phyloP scores from a whole-genome alignment of 2,329 filamentous ascomycete genomes.

The Aspergillus eucalypticola region DNA sequence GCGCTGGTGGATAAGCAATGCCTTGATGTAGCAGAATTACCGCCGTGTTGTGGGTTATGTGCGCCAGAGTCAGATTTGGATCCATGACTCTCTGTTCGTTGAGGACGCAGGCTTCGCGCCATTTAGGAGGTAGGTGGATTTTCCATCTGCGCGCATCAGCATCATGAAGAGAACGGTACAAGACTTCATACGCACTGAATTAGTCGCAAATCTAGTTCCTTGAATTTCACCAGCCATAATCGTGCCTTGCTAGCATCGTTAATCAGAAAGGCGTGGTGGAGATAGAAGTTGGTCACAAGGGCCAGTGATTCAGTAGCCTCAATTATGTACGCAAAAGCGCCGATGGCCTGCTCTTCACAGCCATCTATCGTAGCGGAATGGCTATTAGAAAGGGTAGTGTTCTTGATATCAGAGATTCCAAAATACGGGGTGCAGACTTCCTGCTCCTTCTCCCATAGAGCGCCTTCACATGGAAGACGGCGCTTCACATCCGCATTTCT shows the following conservation, averaged over 20 bases:
- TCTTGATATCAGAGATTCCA: slow-evolving; percentile 37
- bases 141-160: slow-evolving; percentile 22
- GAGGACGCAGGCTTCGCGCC: slow-evolving; percentile 36
- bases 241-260: slow-evolving; percentile 30
- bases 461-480: slow-evolving; percentile 38
- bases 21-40: slow-evolving; percentile 53
- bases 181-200: slow-evolving; percentile 18
- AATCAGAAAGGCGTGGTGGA: slow-evolving; percentile 35
- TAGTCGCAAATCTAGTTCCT: slow-evolving; percentile 32
- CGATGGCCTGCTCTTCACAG: slow-evolving; percentile 19
- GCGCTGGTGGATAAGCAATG: slow-evolving; percentile 43
- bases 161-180: too few relatives aligned
- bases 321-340: slow-evolving; percentile 25
- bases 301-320: slow-evolving; percentile 37
- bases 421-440: slow-evolving; percentile 41
- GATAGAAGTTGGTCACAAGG: slow-evolving; percentile 39
- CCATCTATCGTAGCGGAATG: background rate
- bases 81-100: slow-evolving; percentile 45
- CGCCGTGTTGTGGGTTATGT: slow-evolving; percentile 53
- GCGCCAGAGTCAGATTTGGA: slow-evolving; percentile 52
- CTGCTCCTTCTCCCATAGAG: slow-evolving; percentile 31
- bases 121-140: slow-evolving; percentile 31
- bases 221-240: slow-evolving; percentile 36
- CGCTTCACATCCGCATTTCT: slow-evolving; percentile 36
- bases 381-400: slow-evolving; percentile 6